phyloP scores from a whole-genome alignment of 2,329 filamentous ascomycete species.

The Hypoxylon sp. region DNA sequence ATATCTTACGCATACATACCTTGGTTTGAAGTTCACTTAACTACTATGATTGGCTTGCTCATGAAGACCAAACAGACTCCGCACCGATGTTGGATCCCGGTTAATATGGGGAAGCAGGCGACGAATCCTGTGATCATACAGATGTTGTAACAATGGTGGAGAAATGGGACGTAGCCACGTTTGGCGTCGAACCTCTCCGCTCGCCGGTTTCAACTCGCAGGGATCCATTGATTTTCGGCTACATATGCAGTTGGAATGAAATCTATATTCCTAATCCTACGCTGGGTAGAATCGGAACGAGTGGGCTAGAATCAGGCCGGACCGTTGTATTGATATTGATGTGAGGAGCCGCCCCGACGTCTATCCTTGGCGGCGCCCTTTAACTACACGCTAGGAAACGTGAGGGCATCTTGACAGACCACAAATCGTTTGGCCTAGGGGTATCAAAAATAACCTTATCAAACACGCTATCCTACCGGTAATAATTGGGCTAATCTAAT shows the following conservation, averaged over 20 bases:
- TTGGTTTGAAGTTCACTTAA: background rate
- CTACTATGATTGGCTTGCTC: background rate
- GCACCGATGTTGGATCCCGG: conserved; percentile 37
- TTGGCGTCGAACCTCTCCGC: conserved; percentile 2
- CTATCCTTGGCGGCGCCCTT: background rate
- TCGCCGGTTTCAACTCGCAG: conserved; percentile 6
- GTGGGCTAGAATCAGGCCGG: background rate
- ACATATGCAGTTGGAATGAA: background rate
- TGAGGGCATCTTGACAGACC: background rate
- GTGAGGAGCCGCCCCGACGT: background rate
- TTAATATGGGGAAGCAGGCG: conserved; percentile 13
- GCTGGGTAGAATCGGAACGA: background rate
- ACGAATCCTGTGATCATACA: background rate
- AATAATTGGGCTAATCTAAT: background rate
- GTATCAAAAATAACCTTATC: background rate
- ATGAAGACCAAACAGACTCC: conserved; percentile 4
- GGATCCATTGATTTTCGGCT: background rate
- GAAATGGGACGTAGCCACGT: background rate
- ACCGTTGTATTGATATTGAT: background rate
- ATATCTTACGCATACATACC: conserved; percentile 2
- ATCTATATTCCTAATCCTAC: background rate
- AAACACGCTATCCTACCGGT: background rate
- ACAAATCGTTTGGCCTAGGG: background rate
- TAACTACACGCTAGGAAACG: background rate
- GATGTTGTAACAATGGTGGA: conserved; percentile 18